Conservation (phyloP, 2,329 filamentous ascomycete species). For the Tolypocladium tundrense region DNA sequence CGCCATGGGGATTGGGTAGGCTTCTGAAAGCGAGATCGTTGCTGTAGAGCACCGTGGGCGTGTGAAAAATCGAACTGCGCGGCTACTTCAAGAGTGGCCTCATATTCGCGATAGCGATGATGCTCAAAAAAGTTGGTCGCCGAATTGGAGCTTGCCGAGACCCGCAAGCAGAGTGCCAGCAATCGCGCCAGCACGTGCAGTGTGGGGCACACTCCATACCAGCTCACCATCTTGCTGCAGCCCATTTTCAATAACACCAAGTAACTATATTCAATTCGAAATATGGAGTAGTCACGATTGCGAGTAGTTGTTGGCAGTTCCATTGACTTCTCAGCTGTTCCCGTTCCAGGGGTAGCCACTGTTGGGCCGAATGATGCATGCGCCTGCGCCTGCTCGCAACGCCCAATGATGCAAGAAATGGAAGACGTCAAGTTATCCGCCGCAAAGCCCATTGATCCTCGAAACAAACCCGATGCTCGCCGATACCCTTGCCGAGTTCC, state of each 20-base stretch:
- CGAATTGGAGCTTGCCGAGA: background rate
- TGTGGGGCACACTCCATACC: background rate
- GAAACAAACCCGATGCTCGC: background rate
- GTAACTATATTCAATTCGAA: too few relatives aligned
- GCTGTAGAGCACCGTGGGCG: background rate
- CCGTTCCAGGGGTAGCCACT: background rate
- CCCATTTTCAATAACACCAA: background rate
- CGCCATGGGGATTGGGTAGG: too few relatives aligned
- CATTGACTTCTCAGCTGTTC: background rate
- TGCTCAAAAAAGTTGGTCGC: constrained; percentile 1
- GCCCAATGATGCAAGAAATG: background rate
- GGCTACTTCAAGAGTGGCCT: background rate
- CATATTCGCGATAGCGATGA: background rate
- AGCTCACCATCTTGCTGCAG: background rate
- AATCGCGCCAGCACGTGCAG: background rate
- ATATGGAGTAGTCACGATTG: background rate
- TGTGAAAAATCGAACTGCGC: background rate
- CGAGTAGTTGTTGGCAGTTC: background rate
- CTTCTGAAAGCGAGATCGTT: background rate
- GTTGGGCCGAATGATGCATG: background rate
- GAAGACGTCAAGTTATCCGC: background rate
- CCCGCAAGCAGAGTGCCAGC: background rate
- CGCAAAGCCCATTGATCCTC: background rate
- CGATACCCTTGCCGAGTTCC: background rate
- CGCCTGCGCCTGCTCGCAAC: background rate